Conservation (phyloP, 805 yeast genomes). For the Hanseniaspora valbyensis region DNA sequence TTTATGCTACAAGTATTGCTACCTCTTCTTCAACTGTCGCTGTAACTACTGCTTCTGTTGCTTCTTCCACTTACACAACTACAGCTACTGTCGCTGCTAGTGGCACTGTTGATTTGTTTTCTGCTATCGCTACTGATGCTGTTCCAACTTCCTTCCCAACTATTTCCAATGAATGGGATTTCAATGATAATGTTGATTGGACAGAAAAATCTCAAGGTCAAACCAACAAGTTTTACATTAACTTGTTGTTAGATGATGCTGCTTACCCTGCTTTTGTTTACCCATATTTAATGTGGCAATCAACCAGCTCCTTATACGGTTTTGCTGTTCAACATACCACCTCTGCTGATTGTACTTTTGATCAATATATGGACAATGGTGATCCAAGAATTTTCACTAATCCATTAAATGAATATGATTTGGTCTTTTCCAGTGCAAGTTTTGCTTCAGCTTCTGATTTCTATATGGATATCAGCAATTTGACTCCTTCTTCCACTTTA, state of each 20-base stretch:
- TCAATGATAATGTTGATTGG: constrained; percentile 40
- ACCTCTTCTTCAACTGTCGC: constrained; percentile 7
- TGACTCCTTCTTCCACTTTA: constrained; percentile 42
- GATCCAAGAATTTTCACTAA: constrained; percentile 38
- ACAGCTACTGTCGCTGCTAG: constrained; percentile 19
- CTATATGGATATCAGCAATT: constrained; percentile 35
- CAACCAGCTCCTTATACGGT: constrained; percentile 38
- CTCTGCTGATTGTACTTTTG: constrained; percentile 34
- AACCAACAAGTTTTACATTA: constrained; percentile 69
- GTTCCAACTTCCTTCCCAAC: constrained; percentile 41
- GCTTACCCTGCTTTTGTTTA: constrained; percentile 46
- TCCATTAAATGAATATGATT: constrained; percentile 45
- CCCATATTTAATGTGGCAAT: constrained; percentile 58
- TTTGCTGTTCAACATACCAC: constrained; percentile 52
- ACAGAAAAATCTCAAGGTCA: constrained; percentile 36
- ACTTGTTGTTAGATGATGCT: constrained; percentile 48
- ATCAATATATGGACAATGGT: constrained; percentile 38
- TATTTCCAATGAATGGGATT: constrained; percentile 34
- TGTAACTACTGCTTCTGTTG: constrained; percentile 10
- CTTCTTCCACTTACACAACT: constrained; percentile 16
- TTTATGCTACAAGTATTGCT: constrained; percentile 1
- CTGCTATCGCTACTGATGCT: constrained; percentile 34
- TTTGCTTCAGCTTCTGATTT: constrained; percentile 33
- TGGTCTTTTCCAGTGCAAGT: constrained; percentile 44
- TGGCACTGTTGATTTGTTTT: constrained; percentile 37